Conservation (phyloP, 2,329 filamentous ascomycete species). For the Didymella pomorum region DNA sequence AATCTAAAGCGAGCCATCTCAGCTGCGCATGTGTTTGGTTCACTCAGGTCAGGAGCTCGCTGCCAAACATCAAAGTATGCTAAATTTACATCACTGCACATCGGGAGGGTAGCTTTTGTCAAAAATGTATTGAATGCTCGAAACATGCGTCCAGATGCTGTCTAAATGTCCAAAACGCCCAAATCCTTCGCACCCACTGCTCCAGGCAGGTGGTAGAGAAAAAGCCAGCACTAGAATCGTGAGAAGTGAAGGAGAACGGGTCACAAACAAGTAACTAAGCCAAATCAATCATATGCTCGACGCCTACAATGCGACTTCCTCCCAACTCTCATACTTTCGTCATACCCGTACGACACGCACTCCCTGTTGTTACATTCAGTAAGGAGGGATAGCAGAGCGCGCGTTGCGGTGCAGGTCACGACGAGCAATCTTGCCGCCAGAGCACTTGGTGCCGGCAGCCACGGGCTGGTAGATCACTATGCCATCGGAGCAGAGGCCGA, state of each 20-base stretch:
- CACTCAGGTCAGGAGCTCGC: too few species aligned
- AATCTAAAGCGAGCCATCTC: too few species aligned
- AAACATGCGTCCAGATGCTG: conserved; percentile 18
- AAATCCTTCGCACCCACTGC: conserved; percentile 3
- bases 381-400: conserved; percentile 21
- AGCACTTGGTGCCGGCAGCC: conserved; percentile 54
- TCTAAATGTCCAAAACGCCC: conserved; percentile 10
- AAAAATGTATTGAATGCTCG: conserved; percentile 15
- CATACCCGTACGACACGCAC: not conserved
- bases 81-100: too few species aligned
- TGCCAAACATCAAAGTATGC: too few species aligned
- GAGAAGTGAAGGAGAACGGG: not conserved
- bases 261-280: not conserved
- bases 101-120: not conserved
- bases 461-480: conserved; percentile 50
- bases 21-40: too few species aligned
- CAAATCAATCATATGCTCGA: conserved; percentile 4
- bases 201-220: conserved; percentile 8
- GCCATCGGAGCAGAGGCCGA: conserved; percentile 54
- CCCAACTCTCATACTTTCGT: not conserved
- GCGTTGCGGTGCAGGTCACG: conserved; percentile 37
- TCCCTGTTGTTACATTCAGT: not conserved
- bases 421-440: conserved; percentile 47
- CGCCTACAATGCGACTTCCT: conserved; percentile 6
- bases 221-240: conserved; percentile 1